Percentiles rank a stretch among this genome's conserved stretches.
Conservation (phyloP, 768 basidiomycete species). For the Tylopilus intermedius region DNA sequence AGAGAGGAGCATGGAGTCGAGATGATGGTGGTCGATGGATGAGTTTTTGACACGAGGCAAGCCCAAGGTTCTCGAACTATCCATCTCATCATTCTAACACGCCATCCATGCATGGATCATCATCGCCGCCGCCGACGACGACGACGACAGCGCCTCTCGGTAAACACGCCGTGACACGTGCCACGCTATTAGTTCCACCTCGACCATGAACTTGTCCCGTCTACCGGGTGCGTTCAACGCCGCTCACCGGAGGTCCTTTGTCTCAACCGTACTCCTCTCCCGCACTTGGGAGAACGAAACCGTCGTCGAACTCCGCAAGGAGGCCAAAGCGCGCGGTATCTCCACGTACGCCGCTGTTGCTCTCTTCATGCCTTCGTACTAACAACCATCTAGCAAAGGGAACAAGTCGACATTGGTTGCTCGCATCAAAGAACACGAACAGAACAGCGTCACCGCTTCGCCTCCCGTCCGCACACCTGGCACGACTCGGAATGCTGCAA, state of each 20-base stretch:
- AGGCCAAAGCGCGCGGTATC: constrained; percentile 53
- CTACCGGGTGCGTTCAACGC: background rate
- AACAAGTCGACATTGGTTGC: constrained; percentile 54
- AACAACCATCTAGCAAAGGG: constrained; percentile 41
- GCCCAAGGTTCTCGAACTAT: constrained; percentile 10
- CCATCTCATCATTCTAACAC: background rate
- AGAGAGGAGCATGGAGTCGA: constrained; percentile 63
- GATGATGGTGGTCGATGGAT: too few relatives aligned
- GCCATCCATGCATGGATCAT: background rate
- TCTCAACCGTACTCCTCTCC: constrained; percentile 53
- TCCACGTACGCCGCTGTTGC: constrained; percentile 39
- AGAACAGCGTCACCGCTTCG: constrained; percentile 19
- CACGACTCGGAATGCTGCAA: constrained; percentile 26
- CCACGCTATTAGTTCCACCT: background rate
- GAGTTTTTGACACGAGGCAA: constrained; percentile 48
- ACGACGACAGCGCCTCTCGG: background rate
- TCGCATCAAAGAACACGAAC: constrained; percentile 51
- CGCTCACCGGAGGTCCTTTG: constrained; percentile 33
- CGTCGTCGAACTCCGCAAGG: constrained; percentile 45
- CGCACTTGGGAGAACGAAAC: constrained; percentile 53
- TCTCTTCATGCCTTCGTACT: background rate
- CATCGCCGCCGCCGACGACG: constrained; percentile 6
- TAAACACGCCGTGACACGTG: background rate
- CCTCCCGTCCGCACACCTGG: constrained; percentile 8
- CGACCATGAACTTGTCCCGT: constrained; percentile 15